Percentiles rank a stretch among this genome's conserved stretches.
Evolutionary conservation across 31 red algal species (phyloP).

Genomic region (Porphyra umbilicalis): DNA sequence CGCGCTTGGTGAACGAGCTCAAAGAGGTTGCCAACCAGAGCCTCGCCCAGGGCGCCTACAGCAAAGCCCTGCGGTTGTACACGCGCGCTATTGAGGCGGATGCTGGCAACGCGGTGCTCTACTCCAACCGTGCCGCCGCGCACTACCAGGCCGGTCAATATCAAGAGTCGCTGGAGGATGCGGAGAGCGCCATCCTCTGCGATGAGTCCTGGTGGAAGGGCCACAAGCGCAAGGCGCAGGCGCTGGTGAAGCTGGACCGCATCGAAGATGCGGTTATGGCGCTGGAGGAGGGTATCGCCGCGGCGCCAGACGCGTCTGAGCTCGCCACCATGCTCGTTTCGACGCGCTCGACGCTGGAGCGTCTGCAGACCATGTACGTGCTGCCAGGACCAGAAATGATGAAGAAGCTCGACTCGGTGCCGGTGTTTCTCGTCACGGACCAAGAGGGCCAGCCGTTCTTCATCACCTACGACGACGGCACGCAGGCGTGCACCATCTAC

Average conservation of each 20-base stretch:
- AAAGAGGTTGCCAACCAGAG: conserved; percentile 82
- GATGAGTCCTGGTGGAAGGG: conserved; percentile 91
- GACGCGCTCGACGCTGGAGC: conserved; percentile 79
- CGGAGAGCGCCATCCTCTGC: conserved; percentile 73
- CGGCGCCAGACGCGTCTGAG: conserved; percentile 33
- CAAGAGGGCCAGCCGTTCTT: conserved; percentile 93
- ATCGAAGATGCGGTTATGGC: conserved; percentile 84
- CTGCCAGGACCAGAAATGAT: conserved; percentile 86
- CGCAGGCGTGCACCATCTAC: conserved; percentile 97
- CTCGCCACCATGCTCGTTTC: conserved; percentile 76
- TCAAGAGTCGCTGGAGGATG: conserved; percentile 83
- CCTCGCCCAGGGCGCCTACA: conserved; percentile 68
- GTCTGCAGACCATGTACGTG: conserved; percentile 86
- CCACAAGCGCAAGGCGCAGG: conserved; percentile 84
- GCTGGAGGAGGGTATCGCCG: conserved; percentile 66
- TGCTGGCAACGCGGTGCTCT: conserved; percentile 68
- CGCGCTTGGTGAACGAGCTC: conserved; percentile 31
- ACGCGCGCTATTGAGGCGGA: conserved; percentile 82
- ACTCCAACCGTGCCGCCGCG: conserved; percentile 88
- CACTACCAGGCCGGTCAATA: conserved; percentile 74
- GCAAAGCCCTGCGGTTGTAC: conserved; percentile 83
- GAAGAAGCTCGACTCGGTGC: conserved; percentile 80
- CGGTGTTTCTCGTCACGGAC: conserved; percentile 92
- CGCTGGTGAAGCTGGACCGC: conserved; percentile 82
- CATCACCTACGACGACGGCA: conserved; percentile 91